A percentile compares a stretch with the other conserved stretches of the same genome.
Evolutionary conservation across 495 filamentous ascomycete genomes (phyloP).

Genomic region (Cudoniella acicularis): DNA sequence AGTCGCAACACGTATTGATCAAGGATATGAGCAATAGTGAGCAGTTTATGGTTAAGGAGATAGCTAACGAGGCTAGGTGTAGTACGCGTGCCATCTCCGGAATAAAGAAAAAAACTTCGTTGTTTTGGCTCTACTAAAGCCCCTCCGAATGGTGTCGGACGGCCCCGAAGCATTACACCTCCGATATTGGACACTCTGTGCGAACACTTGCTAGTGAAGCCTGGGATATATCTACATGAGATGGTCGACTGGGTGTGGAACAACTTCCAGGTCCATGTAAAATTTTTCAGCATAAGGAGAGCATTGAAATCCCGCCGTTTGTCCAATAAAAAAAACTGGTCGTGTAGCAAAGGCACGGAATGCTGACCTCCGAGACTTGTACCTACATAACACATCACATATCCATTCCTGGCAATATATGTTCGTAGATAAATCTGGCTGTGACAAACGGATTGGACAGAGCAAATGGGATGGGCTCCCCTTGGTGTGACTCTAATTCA

Average conservation of each 20-base stretch:
- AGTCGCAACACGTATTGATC: too few relatives aligned
- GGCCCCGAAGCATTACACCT: slow-evolving; percentile 16
- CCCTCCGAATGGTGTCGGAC: slow-evolving; percentile 9
- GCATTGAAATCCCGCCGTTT: neutral
- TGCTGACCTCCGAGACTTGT: slow-evolving; percentile 10
- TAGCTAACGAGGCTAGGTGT: too few relatives aligned
- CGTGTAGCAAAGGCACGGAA: slow-evolving; percentile 15
- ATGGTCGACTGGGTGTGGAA: slow-evolving; percentile 29
- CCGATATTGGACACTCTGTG: slow-evolving; percentile 23
- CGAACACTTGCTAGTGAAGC: slow-evolving; percentile 22
- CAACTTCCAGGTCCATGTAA: slow-evolving; percentile 5
- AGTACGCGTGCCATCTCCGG: too few relatives aligned
- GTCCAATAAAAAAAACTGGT: neutral
- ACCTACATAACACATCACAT: slow-evolving; percentile 22
- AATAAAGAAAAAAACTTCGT: neutral
- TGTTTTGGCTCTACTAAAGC: neutral
- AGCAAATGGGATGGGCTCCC: slow-evolving; percentile 30
- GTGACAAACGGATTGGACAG: slow-evolving; percentile 27
- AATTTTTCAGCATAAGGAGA: neutral
- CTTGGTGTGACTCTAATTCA: slow-evolving; percentile 21
- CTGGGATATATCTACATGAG: slow-evolving; percentile 21
- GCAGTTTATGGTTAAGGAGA: too few relatives aligned
- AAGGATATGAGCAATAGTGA: too few relatives aligned
- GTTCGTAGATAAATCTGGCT: slow-evolving; percentile 33
- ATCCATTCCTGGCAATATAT: slow-evolving; percentile 31